Evolutionary conservation across 2,329 filamentous ascomycete genomes (phyloP).

Genomic region (Hortaea sp.): DNA sequence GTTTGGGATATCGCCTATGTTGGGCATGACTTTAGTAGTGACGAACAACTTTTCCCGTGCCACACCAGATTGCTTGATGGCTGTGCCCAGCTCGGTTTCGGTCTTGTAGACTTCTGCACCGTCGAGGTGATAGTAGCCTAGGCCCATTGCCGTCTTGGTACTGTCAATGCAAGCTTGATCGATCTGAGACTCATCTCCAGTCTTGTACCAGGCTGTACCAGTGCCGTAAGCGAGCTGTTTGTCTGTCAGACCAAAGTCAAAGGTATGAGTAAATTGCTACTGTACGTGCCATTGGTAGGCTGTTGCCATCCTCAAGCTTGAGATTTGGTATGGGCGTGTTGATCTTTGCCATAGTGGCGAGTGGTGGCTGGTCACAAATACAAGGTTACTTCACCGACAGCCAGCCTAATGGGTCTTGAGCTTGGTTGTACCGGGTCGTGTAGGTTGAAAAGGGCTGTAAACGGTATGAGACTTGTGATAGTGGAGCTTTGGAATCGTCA

Average conservation of each 20-base stretch:
- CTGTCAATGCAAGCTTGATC: slow-evolving; percentile 49
- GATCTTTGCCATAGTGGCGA: slow-evolving; percentile 20
- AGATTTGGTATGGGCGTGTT: slow-evolving; percentile 44
- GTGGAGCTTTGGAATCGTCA: too few species aligned
- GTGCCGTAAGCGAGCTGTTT: slow-evolving; percentile 60
- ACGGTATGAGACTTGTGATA: too few species aligned
- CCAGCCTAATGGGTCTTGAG: background rate
- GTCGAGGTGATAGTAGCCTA: slow-evolving; percentile 65
- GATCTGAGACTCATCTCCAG: slow-evolving; percentile 37
- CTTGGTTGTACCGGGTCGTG: too few species aligned
- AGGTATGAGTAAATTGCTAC: background rate
- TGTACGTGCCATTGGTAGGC: slow-evolving; percentile 56
- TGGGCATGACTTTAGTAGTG: slow-evolving; percentile 47
- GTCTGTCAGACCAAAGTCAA: background rate
- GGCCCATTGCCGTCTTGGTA: slow-evolving; percentile 52
- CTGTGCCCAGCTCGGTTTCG: slow-evolving; percentile 39
- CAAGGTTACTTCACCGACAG: background rate
- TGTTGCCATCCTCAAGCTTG: slow-evolving; percentile 63
- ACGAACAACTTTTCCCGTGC: slow-evolving; percentile 38
- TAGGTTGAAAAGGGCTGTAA: too few species aligned
- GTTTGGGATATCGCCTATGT: slow-evolving; percentile 44
- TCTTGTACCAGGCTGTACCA: slow-evolving; percentile 58
- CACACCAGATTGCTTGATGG: slow-evolving; percentile 34
- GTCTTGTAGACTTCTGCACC: slow-evolving; percentile 56
- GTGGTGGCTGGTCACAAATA: background rate